Base-by-base conservation (phyloP, 2,329 filamentous ascomycete species). In the Fusarium kyushuense region DNA sequence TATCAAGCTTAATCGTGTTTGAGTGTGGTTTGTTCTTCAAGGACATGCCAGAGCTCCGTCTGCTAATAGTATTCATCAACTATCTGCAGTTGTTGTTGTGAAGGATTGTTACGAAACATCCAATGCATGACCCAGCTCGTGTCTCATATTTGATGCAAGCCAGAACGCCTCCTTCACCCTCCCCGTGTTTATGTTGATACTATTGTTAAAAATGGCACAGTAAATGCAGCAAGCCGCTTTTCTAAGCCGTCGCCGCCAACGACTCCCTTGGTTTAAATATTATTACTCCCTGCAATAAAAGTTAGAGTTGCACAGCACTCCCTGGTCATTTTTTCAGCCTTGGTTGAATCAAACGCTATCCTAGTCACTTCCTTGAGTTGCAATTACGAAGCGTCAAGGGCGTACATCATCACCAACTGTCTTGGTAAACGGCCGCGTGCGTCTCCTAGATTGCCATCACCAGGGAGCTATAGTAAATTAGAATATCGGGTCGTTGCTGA, bases 401-500 rank as follows among this genome's bases (percentile, higher is more conserved):
- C 38, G 45, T 21, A 41, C 45, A 27, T 43, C 23, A n/a, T 40
- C 23, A 23, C 32, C 33, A 51, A 40, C 25, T 48, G 27, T n/a
- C 40, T 30, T 51, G 35, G 21, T 54, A 41, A 33, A 43, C 32
- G 17, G 46, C 38, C 40, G 35, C 42, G 33, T 58, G 53, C 40
- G 43, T 69, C 56, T 55, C 32, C 38, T 35, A 48, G 40, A 47
- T 48, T 35, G 19, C 27, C 29, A 38, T 48, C 17, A 36, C 13
- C 57, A 58, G 49, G 42, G 51, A 57, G 40, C 45, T 23, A 23
- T 47, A 32, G 48, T 56, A 47, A 32, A 65, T 63, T 54, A 45
- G 38, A 61, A 65, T 72, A 57, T 40, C 19, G 52, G 51, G 42
- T 42, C 52, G 87, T 89, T 85, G 84, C 45, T 17, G 19, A 27